phyloP scores from a whole-genome alignment of 164 flowering plant genomes.

The Vitis amurensis region DNA sequence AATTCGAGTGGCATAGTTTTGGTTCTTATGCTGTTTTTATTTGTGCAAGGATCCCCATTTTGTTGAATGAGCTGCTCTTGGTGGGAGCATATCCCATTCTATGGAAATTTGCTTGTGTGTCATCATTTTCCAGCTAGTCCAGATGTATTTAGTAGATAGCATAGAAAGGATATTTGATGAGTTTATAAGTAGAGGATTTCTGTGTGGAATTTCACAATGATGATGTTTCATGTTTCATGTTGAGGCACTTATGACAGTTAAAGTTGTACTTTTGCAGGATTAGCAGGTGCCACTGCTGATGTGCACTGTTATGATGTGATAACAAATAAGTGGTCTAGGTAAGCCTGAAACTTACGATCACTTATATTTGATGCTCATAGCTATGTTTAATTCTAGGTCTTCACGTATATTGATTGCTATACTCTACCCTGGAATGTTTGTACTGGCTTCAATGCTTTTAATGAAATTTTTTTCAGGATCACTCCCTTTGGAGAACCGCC shows the following conservation, averaged over 20 bases:
- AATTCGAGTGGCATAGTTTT: not conserved
- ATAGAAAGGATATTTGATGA: not conserved
- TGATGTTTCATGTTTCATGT: not conserved
- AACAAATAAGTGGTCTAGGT: conserved; percentile 98
- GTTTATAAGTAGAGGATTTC: not conserved
- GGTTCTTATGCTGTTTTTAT: too few relatives aligned
- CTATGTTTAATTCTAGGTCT: not conserved
- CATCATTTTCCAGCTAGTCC: not conserved
- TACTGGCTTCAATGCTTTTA: not conserved
- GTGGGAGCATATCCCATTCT: too few relatives aligned
- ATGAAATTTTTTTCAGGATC: conserved; percentile 48
- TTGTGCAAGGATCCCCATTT: too few relatives aligned
- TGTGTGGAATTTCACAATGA: not conserved
- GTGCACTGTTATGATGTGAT: conserved; percentile 94
- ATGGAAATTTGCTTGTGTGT: too few relatives aligned
- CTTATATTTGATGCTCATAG: too few relatives aligned
- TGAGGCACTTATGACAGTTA: not conserved
- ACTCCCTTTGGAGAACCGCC: conserved; percentile 97
- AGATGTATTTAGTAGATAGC: not conserved
- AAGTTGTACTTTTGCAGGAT: conserved; percentile 53
- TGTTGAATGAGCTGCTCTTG: too few relatives aligned
- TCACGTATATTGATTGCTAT: not conserved
- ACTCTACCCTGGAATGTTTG: too few relatives aligned
- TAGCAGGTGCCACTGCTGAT: conserved; percentile 99
- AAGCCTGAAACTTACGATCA: conserved; percentile 4